Evolutionary conservation across 257 asterid species (phyloP), one percentile per base, ranked within the genome.

Genomic region (Scutellaria barbata): DNA sequence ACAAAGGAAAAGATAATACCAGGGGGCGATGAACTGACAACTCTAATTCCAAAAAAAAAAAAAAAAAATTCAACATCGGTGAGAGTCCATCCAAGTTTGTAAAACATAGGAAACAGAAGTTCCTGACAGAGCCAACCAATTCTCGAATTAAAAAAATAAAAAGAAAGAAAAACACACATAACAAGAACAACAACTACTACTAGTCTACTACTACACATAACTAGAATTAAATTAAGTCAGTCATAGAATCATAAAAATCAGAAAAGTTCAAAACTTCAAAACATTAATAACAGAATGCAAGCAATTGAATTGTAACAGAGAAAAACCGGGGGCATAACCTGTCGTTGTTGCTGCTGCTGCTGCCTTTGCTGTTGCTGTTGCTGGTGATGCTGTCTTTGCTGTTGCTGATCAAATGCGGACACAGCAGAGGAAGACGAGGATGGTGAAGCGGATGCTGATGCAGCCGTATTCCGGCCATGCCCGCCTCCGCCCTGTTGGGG

Each of bases 351-450:
- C 46, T 71, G 76, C 5, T 76, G 80, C 54, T 79, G 74, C n/a
- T 54, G 74, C 5, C 56, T 63, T 2, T 40, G 41, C 20, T 65
- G 53, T 12, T 55, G 77, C 4, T 81, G 86, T 7, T 66, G 74
- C 12, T 46, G 63, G 5, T 22, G 52, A 6, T 54, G 65, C 2
- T 69, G 87, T 9, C 82, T 89, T 2, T 72, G 82, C 11, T 76
- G 86, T 12, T 75, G 85, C 80, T 89, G 99, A 71, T 94, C 99
- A 77, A 90, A 87, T 45, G 97, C 95, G 0, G 98, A 84, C 18
- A 71, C 91, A 0, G 95, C 96, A 0, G 97, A 91, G 8, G 99
- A 94, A 4, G 99, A 91, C 10, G 99, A 91, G 55, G 99, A 81
- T 62, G 96, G 99, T 63, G 97, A 94, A 20, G 87, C 92, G 10